Evolutionary conservation across 768 basidiomycete genomes (phyloP), one percentile per base, ranked within the genome.

Genomic region (Pulveroboletus ravenelii): DNA sequence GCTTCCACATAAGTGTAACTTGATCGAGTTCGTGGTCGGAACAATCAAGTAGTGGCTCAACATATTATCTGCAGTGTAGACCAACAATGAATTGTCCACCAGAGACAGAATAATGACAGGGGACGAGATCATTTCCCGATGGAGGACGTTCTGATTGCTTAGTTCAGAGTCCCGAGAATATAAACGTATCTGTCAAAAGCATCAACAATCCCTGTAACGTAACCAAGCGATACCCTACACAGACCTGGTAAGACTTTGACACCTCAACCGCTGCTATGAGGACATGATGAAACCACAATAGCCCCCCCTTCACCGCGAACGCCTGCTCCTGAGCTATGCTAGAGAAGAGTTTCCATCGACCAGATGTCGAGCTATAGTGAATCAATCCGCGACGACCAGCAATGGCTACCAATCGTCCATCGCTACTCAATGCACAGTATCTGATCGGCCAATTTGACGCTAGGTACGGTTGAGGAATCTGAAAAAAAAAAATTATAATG

Each of bases 211-310:
- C 18, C 4, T 13, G 10, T 6, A 29, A 35, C 20, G 14, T 45
- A 20, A 31, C 27, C 18, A 15, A 17, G 39, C 23, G 20, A 36
- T 34, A 52, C 15, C 10, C 12, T 25, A 3, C 55, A 72, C 72
- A 17, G 40, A 84, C 90, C 78, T 89, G 87, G 66, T 86, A 83
- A 9, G 85, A 81, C 62, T 82, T 87, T 13, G 83, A 78, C 14
- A 84, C 77, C 62, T 97, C 95, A 20, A 93, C 84, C 2, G 93
- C 93, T 31, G 83, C 94, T 51, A 99, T 82, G 47, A 99, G 75
- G 10, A 97, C 89, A 64, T 95, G 93, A 54, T 95, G 89, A 65
- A 96, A 98, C 96, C 96, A 99, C 17, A 95, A 65, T 59, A 99
- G 63, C 3, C 96, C 96, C 8, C 96, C 96, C 63, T 84, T 81